Evolutionary conservation across 2,329 filamentous ascomycete species (phyloP), one percentile per base, ranked within the genome.

Genomic region (Scedosporium minutisporum): DNA sequence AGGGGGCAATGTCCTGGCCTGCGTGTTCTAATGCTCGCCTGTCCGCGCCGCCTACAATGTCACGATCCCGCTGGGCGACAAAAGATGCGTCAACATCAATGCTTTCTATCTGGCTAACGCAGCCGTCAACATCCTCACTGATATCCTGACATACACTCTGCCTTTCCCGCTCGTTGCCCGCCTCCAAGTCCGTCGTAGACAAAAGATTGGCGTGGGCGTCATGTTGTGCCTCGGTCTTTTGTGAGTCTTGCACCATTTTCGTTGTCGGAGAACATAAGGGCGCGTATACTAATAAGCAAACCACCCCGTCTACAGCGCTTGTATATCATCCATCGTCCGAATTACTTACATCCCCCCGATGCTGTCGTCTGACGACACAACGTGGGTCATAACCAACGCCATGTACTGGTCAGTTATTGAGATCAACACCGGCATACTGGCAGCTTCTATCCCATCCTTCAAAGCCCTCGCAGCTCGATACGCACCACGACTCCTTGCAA

Each of bases 91-190:
- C 62, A 68, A 77, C 58, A 76, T 79, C 65, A 77, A 79, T 59
- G 71, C 76, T 18, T 79, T 80, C 67, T 80, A 80, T 65, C 73
- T 80, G 23, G 71, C 74, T 62, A 78, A 80, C 63, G 77, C 79
- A 0, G 77, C 74, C 3, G 69, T 80, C 44, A 79, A 79, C 66
- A 78, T 80, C 63, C 63, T 76, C 14, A 80, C 78, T 12, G 77
- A 80, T 65, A 62, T 80, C 9, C 62, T 78, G 21, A 78, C 77
- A 25, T 79, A 77, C 64, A 71, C 73, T 2, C 68, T 81, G 5
- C 79, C 79, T 1, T 73, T 80, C 62, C 72, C 71, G 3, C 74
- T 78, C 12, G 69, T 81, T 23, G 69, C 75, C 64, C 72, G 71
- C 25, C 67, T 80, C 7, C 76, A 78, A 60, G 71, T 80, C 61